Conservation (phyloP, 139 green algal genomes). For the Closterium sp. region DNA sequence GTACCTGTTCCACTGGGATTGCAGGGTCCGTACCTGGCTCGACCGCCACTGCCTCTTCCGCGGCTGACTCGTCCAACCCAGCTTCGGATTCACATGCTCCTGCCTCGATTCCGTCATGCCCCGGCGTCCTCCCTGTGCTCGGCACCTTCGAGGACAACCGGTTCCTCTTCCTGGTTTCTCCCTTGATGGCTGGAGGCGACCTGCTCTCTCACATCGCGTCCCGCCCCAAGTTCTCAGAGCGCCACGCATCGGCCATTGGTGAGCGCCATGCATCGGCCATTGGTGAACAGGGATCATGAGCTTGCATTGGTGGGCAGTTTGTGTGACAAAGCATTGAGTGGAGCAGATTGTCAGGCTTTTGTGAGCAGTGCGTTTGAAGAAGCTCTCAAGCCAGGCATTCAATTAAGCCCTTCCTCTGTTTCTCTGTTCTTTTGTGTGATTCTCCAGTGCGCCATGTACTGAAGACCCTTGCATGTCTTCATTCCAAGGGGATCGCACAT, state of each 20-base stretch:
- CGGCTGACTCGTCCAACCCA: neutral
- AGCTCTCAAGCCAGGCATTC: neutral
- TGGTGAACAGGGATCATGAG: neutral
- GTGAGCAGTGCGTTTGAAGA: neutral
- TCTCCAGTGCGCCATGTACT: neutral
- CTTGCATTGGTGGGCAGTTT: neutral
- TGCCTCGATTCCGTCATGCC: neutral
- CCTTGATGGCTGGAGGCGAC: neutral
- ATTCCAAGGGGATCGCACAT: neutral
- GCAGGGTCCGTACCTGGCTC: neutral
- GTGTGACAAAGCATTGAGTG: neutral
- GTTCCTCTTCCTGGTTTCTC: neutral
- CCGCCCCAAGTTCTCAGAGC: neutral
- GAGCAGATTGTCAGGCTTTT: neutral
- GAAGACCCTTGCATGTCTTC: neutral
- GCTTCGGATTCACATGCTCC: neutral
- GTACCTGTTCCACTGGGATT: neutral
- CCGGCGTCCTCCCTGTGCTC: neutral
- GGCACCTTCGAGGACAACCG: neutral
- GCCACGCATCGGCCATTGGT: neutral
- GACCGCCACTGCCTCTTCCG: neutral
- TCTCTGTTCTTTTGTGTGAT: neutral
- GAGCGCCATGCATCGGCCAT: neutral
- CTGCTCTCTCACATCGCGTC: neutral
- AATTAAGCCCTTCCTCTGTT: neutral